These are phyloP conservation scores for Tagetes erecta DNA, from an alignment of 129 eudicot species.

Conservation along the genomic window DNA sequence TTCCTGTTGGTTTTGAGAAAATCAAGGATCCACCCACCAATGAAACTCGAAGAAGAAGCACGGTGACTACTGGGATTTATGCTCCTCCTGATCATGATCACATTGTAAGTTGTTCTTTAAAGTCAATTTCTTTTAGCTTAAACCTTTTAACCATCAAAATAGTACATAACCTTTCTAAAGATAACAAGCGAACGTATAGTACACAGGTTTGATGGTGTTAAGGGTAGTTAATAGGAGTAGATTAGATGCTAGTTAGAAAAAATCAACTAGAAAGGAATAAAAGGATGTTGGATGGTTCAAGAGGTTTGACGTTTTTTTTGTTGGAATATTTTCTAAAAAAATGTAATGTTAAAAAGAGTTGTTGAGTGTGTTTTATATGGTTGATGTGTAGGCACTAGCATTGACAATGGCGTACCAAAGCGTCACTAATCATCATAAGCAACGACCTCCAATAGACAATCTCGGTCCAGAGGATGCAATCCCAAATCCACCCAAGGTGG, in stretches of 20 bases:
- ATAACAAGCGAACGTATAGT: too few relatives aligned
- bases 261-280: too few relatives aligned
- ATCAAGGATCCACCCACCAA: conserved; percentile 57
- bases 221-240: too few relatives aligned
- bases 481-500: conserved; percentile 52
- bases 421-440: conserved; percentile 74
- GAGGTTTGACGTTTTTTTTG: not conserved
- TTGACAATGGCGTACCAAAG: conserved; percentile 81
- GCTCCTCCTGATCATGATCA: conserved; percentile 88
- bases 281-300: not conserved
- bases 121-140: too few relatives aligned
- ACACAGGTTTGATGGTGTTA: too few relatives aligned
- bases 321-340: too few relatives aligned
- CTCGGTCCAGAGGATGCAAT: conserved; percentile 60
- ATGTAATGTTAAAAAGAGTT: not conserved
- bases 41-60: conserved; percentile 52
- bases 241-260: too few relatives aligned
- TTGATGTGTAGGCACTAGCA: conserved; percentile 66
- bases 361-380: not conserved
- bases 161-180: too few relatives aligned
- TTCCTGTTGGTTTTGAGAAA: conserved; percentile 71
- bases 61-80: conserved; percentile 73
- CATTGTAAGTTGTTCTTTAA: conserved; percentile 71
- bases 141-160: too few relatives aligned
- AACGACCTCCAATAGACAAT: conserved; percentile 73